Conservation (phyloP, 371 early-diverging fungal species). For the Mucor velutinosus region DNA sequence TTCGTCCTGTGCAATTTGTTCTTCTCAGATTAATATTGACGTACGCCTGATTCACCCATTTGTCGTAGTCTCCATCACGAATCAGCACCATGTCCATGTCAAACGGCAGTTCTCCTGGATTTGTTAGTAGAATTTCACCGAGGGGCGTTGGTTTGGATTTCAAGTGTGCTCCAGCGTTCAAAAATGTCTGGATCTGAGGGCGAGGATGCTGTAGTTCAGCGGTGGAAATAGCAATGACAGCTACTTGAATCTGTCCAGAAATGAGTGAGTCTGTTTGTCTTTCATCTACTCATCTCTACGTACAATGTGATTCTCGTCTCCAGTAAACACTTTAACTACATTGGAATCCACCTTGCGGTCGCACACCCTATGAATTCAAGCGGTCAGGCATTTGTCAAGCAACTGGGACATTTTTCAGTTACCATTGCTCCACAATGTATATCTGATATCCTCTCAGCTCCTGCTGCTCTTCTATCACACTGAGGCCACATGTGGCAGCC, state of each 20-base stretch:
- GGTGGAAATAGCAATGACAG: conserved; percentile 53
- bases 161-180: conserved; percentile 41
- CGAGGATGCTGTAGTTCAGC: conserved; percentile 55
- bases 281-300: background rate
- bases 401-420: too few species aligned
- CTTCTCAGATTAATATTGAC: conserved; percentile 66
- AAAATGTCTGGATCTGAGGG: conserved; percentile 50
- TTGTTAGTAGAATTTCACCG: conserved; percentile 62
- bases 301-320: conserved; percentile 61
- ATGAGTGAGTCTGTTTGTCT: background rate
- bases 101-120: conserved; percentile 59
- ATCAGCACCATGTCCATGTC: conserved; percentile 65
- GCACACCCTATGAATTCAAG: conserved; percentile 52
- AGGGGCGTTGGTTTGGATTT: conserved; percentile 58
- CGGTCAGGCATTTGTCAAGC: background rate
- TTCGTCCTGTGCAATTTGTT: conserved; percentile 65
- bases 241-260: conserved; percentile 49
- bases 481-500: conserved; percentile 52
- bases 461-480: conserved; percentile 46
- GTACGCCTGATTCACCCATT: conserved; percentile 56
- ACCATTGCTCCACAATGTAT: conserved; percentile 75
- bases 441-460: conserved; percentile 63
- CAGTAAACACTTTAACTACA: conserved; percentile 67
- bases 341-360: conserved; percentile 59
- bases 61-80: conserved; percentile 66